A percentile compares a stretch with the other conserved stretches of the same genome.
These are phyloP conservation scores for Microsporum canis DNA, from an alignment of 2,329 filamentous ascomycete species.

Conservation along the genomic window DNA sequence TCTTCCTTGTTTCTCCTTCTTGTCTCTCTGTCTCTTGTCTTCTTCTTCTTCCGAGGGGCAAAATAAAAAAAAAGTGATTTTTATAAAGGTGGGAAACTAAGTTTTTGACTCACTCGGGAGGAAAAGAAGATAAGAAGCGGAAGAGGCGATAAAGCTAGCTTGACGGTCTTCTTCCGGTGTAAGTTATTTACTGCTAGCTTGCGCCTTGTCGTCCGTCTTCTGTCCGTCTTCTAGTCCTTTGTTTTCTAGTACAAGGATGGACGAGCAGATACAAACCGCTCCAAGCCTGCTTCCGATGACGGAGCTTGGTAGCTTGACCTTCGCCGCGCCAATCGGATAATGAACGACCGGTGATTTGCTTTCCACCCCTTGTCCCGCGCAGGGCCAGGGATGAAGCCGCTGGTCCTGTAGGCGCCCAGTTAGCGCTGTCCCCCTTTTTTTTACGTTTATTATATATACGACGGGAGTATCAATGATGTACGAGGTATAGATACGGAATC, in stretches of 20 bases:
- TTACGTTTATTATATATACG: not conserved
- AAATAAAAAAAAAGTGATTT: not conserved
- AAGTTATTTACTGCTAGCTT: not conserved
- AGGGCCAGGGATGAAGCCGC: not conserved
- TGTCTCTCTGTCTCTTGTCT: not conserved
- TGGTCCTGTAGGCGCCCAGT: not conserved
- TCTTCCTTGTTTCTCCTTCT: not conserved
- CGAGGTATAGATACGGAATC: not conserved
- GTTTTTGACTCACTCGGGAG: conserved; percentile 3
- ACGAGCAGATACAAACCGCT: no score
- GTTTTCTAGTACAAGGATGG: not conserved
- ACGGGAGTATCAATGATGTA: not conserved
- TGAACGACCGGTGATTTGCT: not conserved
- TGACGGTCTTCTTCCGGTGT: not conserved
- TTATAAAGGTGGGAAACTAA: conserved; percentile 12
- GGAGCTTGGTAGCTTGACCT: not conserved
- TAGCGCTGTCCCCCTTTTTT: not conserved
- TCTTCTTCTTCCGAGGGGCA: not conserved
- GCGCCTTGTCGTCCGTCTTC: not conserved
- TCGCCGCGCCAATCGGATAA: not conserved
- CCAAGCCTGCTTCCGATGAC: not conserved
- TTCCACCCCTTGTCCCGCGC: not conserved
- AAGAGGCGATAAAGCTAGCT: not conserved
- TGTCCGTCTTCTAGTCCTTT: not conserved
- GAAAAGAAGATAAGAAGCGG: not conserved